A percentile compares a stretch with the other conserved stretches of the same genome.
phyloP scores from a whole-genome alignment of 148 eudicot species.

The Limonium bicolor region DNA sequence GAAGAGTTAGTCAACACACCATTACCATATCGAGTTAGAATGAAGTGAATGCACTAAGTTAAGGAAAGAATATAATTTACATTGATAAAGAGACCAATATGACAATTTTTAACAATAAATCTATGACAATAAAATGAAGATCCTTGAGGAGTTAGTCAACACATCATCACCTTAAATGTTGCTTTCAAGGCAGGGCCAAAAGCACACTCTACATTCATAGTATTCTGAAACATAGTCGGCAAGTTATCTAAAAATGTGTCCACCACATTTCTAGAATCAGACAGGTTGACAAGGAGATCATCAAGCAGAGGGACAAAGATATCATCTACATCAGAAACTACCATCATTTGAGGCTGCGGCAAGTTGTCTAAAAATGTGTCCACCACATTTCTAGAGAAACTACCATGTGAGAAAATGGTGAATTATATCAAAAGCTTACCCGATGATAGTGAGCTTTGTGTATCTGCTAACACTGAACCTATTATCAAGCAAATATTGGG shows the following conservation, averaged over 20 bases:
- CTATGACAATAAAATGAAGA: background rate
- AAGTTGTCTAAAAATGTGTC: too few relatives aligned
- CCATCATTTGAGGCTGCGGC: constrained; percentile 97
- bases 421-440: constrained; percentile 24
- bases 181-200: constrained; percentile 98
- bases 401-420: constrained; percentile 65
- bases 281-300: constrained; percentile 92
- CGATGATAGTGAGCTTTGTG: constrained; percentile 22
- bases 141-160: constrained; percentile 5
- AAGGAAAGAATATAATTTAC: too few relatives aligned
- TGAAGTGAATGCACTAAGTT: too few relatives aligned
- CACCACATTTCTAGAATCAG: constrained; percentile 82
- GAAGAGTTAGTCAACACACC: too few relatives aligned
- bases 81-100: too few relatives aligned
- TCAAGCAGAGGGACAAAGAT: constrained; percentile 85
- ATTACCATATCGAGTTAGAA: too few relatives aligned
- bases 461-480: constrained; percentile 59
- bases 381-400: too few relatives aligned
- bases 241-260: constrained; percentile 82
- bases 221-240: constrained; percentile 81
- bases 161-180: constrained; percentile 78
- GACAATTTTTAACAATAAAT: background rate
- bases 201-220: constrained; percentile 74
- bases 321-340: constrained; percentile 80
- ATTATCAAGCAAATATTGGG: constrained; percentile 37